phyloP scores from a whole-genome alignment of 495 filamentous ascomycete species.

The Penicillium goetzii region DNA sequence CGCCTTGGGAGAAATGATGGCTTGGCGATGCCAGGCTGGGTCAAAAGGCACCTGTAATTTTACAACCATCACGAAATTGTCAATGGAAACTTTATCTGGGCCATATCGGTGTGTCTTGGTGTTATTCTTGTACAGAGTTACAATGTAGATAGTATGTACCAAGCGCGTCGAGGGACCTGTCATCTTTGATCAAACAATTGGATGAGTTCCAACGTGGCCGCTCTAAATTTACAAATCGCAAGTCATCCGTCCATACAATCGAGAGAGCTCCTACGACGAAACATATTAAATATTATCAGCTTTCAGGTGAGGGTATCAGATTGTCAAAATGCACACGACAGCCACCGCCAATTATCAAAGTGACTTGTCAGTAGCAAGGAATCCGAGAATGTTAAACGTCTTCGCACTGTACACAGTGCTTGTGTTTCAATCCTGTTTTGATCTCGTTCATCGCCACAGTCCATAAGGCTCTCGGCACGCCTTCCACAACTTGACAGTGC shows the following conservation, averaged over 20 bases:
- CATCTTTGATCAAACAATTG: neutral
- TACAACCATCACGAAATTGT: constrained; percentile 28
- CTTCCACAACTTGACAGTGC: constrained; percentile 94
- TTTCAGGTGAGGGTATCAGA: constrained; percentile 1
- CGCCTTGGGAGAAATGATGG: neutral
- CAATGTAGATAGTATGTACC: no score
- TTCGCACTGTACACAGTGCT: neutral
- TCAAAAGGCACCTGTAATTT: constrained; percentile 23
- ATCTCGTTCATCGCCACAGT: constrained; percentile 57
- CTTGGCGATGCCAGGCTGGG: neutral
- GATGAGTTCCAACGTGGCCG: no score
- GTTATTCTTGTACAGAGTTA: no score
- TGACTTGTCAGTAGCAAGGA: neutral
- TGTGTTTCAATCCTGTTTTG: neutral
- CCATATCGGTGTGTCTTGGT: neutral
- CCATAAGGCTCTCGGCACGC: constrained; percentile 69
- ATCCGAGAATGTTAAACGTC: neutral
- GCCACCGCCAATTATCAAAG: neutral
- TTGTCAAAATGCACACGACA: constrained; percentile 8
- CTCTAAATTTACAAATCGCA: no score
- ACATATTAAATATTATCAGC: neutral
- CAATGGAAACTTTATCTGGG: constrained; percentile 17
- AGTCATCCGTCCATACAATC: neutral
- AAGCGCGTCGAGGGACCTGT: neutral
- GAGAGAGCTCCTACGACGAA: neutral